Evolutionary conservation across 2,329 filamentous ascomycete genomes (phyloP).

Genomic region (Grosmannia clavigera): DNA sequence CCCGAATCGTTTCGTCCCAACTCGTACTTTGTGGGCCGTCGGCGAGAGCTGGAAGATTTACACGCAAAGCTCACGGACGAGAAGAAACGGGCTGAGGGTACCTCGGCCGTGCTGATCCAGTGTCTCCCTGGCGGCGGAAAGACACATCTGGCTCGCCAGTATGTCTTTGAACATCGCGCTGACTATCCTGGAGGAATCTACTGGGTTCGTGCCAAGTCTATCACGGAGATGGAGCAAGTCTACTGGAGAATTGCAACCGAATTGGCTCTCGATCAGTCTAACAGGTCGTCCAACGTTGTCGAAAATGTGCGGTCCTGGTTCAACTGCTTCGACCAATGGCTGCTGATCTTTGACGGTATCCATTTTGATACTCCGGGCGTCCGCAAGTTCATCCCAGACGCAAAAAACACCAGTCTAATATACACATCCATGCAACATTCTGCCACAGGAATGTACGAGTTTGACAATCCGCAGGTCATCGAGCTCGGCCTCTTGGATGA

Average conservation of each 20-base stretch:
- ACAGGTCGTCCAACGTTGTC: slow-evolving; percentile 35
- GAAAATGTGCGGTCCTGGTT: slow-evolving; percentile 50
- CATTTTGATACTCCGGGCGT: slow-evolving; percentile 47
- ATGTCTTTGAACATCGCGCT: slow-evolving; percentile 46
- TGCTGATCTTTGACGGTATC: slow-evolving; percentile 55
- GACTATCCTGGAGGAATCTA: slow-evolving; percentile 55
- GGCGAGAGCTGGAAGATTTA: slow-evolving; percentile 42
- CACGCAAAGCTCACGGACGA: slow-evolving; percentile 47
- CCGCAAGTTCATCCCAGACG: slow-evolving; percentile 51
- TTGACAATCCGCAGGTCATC: slow-evolving; percentile 45
- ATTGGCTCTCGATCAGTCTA: slow-evolving; percentile 28
- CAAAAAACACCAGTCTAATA: slow-evolving; percentile 49
- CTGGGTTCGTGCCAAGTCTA: slow-evolving; percentile 53
- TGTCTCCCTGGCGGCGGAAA: slow-evolving; percentile 57
- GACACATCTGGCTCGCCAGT: slow-evolving; percentile 55
- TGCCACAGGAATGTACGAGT: slow-evolving; percentile 40
- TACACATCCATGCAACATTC: slow-evolving; percentile 55
- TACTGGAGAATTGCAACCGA: slow-evolving; percentile 55
- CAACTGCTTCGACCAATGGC: slow-evolving; percentile 47
- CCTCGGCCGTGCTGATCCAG: slow-evolving; percentile 51
- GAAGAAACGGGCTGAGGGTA: slow-evolving; percentile 41
- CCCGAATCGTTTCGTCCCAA: slow-evolving; percentile 51
- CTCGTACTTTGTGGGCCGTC: slow-evolving; percentile 48
- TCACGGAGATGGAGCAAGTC: slow-evolving; percentile 44
- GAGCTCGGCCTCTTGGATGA: slow-evolving; percentile 41